Evolutionary conservation across 768 basidiomycete species (phyloP).

Genomic region (Boletus reticuloceps): DNA sequence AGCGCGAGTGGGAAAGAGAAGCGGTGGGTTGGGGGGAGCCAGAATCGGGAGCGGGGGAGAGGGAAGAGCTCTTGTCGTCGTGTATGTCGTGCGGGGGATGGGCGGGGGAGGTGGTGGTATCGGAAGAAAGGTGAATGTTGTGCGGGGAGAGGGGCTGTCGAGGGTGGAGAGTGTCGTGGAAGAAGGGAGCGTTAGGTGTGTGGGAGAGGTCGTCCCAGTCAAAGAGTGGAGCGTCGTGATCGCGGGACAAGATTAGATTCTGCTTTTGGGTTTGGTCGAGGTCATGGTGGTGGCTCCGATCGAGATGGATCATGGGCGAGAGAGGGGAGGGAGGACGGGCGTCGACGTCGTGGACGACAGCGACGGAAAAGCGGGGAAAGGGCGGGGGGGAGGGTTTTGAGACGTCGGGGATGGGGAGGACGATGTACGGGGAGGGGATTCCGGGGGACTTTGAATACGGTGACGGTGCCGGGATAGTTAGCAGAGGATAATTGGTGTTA

Average conservation of each 20-base stretch:
- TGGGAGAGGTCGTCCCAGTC: slow-evolving; percentile 35
- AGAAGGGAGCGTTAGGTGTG: slow-evolving; percentile 22
- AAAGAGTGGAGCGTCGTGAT: slow-evolving; percentile 32
- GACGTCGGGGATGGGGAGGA: slow-evolving; percentile 1
- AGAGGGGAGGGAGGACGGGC: neutral
- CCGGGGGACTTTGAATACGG: neutral
- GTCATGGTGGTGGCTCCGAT: slow-evolving; percentile 48
- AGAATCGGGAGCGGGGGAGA: slow-evolving; percentile 54
- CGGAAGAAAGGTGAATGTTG: slow-evolving; percentile 11
- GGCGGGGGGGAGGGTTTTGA: neutral
- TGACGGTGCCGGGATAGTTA: slow-evolving; percentile 6
- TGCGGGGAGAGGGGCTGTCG: slow-evolving; percentile 19
- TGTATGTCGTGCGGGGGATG: slow-evolving; percentile 16
- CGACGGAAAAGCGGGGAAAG: neutral
- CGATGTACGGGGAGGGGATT: neutral
- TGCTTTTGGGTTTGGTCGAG: slow-evolving; percentile 38
- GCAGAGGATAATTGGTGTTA: slow-evolving; percentile 25
- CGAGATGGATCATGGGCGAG: slow-evolving; percentile 49
- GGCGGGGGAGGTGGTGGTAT: slow-evolving; percentile 5
- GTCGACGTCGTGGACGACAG: neutral
- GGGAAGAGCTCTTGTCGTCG: slow-evolving; percentile 51
- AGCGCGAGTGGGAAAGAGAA: slow-evolving; percentile 17
- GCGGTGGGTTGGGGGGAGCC: slow-evolving; percentile 34
- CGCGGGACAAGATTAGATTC: slow-evolving; percentile 42
- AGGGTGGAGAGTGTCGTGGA: slow-evolving; percentile 26